These are phyloP conservation scores for Fusarium proliferatum DNA, from an alignment of 2,329 filamentous ascomycete genomes.

Conservation along the genomic window DNA sequence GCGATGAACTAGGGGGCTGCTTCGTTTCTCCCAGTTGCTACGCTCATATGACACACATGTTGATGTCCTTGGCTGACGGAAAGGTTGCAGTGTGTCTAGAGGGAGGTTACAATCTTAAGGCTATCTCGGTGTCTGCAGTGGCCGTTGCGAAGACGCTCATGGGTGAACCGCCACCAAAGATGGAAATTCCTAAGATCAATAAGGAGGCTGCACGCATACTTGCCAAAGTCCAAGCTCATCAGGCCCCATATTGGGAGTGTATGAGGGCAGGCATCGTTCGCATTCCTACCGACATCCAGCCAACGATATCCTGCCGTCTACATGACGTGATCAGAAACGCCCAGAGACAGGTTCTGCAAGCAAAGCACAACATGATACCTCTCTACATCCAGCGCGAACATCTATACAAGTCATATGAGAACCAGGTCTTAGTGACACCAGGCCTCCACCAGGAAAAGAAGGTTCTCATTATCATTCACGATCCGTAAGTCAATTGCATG, in stretches of 20 bases:
- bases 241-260: constrained; percentile 85
- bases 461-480: constrained; percentile 88
- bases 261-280: constrained; percentile 77
- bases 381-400: constrained; percentile 81
- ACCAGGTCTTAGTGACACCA: constrained; percentile 86
- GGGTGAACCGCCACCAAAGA: constrained; percentile 84
- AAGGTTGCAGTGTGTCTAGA: constrained; percentile 94
- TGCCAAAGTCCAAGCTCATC: constrained; percentile 68
- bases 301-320: constrained; percentile 70
- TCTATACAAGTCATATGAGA: constrained; percentile 81
- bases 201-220: constrained; percentile 67
- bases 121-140: constrained; percentile 91
- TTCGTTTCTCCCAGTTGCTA: constrained; percentile 93
- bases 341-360: constrained; percentile 77
- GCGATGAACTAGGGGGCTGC: constrained; percentile 92
- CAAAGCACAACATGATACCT: constrained; percentile 81
- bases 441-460: constrained; percentile 73
- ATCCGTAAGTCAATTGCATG: constrained; percentile 70
- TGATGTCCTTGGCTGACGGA: constrained; percentile 92
- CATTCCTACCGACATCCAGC: constrained; percentile 60
- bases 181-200: constrained; percentile 67
- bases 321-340: constrained; percentile 84
- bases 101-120: constrained; percentile 92
- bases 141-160: constrained; percentile 93
- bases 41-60: constrained; percentile 98